These are phyloP conservation scores for Leccinum boreale DNA, from an alignment of 768 basidiomycete genomes.

Conservation along the genomic window DNA sequence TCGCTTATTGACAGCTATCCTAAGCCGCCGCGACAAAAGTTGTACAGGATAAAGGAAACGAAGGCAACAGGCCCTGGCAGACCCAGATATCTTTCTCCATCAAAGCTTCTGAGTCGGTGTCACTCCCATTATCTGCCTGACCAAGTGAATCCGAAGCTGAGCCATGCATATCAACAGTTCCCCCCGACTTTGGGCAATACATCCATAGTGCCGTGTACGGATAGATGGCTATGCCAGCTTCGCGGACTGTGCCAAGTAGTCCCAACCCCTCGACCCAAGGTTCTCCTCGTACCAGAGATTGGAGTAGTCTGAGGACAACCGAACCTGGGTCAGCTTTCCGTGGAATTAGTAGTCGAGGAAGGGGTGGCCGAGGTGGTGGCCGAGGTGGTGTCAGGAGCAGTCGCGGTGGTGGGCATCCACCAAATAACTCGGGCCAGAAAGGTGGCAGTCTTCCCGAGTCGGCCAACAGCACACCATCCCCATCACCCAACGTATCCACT, in stretches of 20 bases:
- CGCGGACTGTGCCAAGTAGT: slow-evolving; percentile 26
- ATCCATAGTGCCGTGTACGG: neutral
- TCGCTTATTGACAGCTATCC: neutral
- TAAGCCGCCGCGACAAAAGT: neutral
- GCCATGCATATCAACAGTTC: slow-evolving; percentile 5
- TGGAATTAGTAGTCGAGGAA: slow-evolving; percentile 37
- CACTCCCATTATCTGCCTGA: neutral
- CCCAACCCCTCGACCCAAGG: slow-evolving; percentile 27
- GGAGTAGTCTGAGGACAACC: slow-evolving; percentile 37
- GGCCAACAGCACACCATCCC: slow-evolving; percentile 16
- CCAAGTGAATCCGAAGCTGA: slow-evolving; percentile 13
- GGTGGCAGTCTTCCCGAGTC: slow-evolving; percentile 22
- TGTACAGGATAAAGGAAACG: neutral
- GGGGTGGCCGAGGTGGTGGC: slow-evolving; percentile 38
- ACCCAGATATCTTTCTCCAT: neutral
- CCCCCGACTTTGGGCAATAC: neutral
- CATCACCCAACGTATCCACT: slow-evolving; percentile 13
- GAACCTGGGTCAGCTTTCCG: slow-evolving; percentile 49
- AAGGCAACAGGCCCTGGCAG: no score
- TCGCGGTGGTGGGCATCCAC: slow-evolving; percentile 30
- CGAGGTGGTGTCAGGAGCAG: slow-evolving; percentile 30
- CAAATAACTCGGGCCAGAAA: slow-evolving; percentile 19
- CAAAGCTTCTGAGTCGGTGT: slow-evolving; percentile 13
- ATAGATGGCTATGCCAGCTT: slow-evolving; percentile 44
- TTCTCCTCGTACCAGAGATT: slow-evolving; percentile 38